Base-by-base conservation (phyloP, 371 early-diverging fungal genomes). In the Neoconidiobolus thromboides region DNA sequence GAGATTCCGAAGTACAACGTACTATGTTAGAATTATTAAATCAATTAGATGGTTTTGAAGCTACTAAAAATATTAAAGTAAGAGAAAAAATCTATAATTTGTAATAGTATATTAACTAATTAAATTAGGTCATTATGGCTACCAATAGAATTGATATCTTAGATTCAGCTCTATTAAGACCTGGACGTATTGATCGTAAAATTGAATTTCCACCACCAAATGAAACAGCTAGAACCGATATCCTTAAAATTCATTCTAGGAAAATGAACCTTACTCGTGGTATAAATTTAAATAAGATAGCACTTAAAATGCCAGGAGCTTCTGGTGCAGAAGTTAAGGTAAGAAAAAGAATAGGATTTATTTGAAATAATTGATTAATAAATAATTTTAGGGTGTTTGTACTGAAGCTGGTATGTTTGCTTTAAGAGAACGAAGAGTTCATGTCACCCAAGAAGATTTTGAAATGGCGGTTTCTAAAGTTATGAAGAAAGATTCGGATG, bases 331-430 rank as follows among this genome's bases (percentile, higher is more conserved):
- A 99, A 72, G 91, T 97, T 60, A 94, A 97, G 72, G 73, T 26
- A 26, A 26, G 26, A 26, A 26, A 26, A 26, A 26, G 26, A 26
- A 26, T 26, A 26, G 26, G 26, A 26, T 26, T 26, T 26, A 26
- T 26, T 26, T 26, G 26, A 26, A 26, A 26, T 26, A 26, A 26
- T 26, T 26, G 26, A 26, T 26, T 26, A 26, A 26, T 26, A 26
- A 26, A 26, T 26, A 26, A 26, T 26, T 26, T 26, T 26, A 26
- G 26, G 26, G 92, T 62, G 98, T 98, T 14, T 99, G 99, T 75
- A 99, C 99, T 40, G 99, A 99, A 74, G 99, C 99, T 1, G 99
- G 99, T 66, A 99, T 99, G 99, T 99, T 93, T 72, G 99, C 99
- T n/a, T 75, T 99, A 55, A 81, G 99, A 61, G 99, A 98, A 73